Evolutionary conservation across 2,329 filamentous ascomycete species (phyloP).

Genomic region (Pseudocercospora fijiensis): DNA sequence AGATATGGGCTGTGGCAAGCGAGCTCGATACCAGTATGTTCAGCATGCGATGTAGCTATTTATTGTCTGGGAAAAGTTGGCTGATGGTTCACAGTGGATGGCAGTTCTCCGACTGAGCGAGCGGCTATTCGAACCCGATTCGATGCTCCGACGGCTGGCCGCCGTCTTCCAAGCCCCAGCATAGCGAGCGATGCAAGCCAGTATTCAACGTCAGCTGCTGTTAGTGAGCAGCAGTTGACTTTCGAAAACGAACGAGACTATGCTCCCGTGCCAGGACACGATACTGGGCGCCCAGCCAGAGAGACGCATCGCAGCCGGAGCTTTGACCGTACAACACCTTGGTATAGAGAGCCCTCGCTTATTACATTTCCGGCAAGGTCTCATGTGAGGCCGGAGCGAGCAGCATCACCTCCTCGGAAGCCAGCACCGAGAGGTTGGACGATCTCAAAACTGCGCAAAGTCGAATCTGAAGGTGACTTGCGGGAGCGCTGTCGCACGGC

Average conservation of each 20-base stretch:
- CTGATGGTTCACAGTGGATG: neutral
- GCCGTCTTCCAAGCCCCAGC: neutral
- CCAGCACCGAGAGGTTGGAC: too few relatives aligned
- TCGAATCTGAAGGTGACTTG: neutral
- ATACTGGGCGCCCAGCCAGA: neutral
- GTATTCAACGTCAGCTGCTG: neutral
- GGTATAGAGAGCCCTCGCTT: neutral
- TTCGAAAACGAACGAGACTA: neutral
- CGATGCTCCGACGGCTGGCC: neutral
- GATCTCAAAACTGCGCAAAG: neutral
- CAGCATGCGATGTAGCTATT: neutral
- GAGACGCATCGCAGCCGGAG: neutral
- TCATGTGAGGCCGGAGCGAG: neutral
- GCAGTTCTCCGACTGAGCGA: neutral
- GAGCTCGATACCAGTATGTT: neutral
- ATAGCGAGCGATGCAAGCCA: neutral
- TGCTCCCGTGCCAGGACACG: neutral
- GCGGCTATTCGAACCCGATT: neutral
- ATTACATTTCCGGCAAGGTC: neutral
- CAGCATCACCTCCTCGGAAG: neutral
- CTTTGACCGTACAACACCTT: neutral
- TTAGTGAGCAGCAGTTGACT: neutral
- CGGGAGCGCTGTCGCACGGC: neutral
- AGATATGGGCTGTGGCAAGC: neutral
- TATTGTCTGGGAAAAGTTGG: neutral